Evolutionary conservation across 805 yeast species (phyloP).

Genomic region (Metschnikowia arizonensis): DNA sequence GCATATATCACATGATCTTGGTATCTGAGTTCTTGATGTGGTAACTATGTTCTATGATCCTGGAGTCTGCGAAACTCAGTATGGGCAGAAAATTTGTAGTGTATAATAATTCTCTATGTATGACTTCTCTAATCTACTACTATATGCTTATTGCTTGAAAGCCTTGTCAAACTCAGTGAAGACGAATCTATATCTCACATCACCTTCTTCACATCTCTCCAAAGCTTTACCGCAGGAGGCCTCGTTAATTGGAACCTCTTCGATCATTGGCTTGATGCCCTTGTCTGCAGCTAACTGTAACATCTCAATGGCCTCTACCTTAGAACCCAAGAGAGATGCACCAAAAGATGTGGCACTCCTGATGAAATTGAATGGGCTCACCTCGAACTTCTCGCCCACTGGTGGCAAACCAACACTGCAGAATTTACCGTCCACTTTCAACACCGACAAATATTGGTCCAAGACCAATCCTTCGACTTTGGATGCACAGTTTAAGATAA

Average conservation of each 20-base stretch:
- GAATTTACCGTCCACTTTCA: conserved; percentile 57
- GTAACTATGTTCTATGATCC: no score
- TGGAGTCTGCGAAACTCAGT: no score
- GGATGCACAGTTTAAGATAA: conserved; percentile 52
- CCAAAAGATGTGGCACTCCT: conserved; percentile 49
- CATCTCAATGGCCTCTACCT: conserved; percentile 63
- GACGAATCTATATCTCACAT: conserved; percentile 62
- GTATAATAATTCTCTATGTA: no score
- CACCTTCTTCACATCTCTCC: conserved; percentile 50
- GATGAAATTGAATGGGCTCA: conserved; percentile 51
- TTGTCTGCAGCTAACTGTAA: conserved; percentile 59
- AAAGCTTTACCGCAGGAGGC: conserved; percentile 53
- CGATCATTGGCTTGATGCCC: conserved; percentile 59
- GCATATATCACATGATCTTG: no score
- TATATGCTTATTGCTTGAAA: conserved; percentile 20
- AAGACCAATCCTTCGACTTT: conserved; percentile 48
- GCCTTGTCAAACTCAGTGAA: conserved; percentile 52
- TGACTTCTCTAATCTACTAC: no score
- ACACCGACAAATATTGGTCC: conserved; percentile 41
- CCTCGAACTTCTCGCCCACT: conserved; percentile 37
- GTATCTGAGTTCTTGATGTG: no score
- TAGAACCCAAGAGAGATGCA: conserved; percentile 58
- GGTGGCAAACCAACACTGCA: conserved; percentile 67
- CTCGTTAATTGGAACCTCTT: conserved; percentile 51
- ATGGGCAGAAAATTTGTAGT: no score